Conservation (phyloP, 2,329 filamentous ascomycete genomes). For the Aureobasidium mangrovei region DNA sequence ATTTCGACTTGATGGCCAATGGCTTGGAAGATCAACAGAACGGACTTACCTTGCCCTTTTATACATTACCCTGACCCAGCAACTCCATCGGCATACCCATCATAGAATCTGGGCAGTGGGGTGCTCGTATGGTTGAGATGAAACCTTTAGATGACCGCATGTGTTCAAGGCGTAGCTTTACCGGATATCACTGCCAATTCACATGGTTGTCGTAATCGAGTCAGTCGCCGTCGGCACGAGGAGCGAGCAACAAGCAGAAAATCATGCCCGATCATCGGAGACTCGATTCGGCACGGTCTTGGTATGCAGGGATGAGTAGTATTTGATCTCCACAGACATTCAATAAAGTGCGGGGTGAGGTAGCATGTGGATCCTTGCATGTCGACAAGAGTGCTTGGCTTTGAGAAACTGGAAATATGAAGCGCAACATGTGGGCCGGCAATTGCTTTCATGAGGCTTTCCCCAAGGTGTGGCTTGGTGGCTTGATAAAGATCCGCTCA, state of each 20-base stretch:
- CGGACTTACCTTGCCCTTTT: not conserved
- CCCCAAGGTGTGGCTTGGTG: not conserved
- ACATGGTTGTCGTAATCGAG: no score
- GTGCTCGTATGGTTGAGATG: not conserved
- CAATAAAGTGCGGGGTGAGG: not conserved
- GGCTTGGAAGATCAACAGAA: not conserved
- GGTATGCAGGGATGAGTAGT: not conserved
- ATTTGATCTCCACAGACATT: slow-evolving; percentile 1
- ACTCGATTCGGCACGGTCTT: not conserved
- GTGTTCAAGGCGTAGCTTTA: no score
- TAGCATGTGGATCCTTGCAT: slow-evolving; percentile 6
- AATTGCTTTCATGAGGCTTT: not conserved
- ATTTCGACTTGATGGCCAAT: not conserved
- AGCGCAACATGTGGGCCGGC: slow-evolving; percentile 1
- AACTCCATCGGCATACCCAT: not conserved
- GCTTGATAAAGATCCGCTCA: no score
- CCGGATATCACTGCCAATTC: no score
- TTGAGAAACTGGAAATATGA: not conserved
- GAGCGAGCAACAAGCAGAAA: no score
- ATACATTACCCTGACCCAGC: not conserved
- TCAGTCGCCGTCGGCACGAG: not conserved
- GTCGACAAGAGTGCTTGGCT: not conserved
- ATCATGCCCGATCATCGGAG: not conserved
- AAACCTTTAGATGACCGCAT: no score
- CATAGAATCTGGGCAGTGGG: not conserved